Percentiles rank a stretch among this genome's conserved stretches.
phyloP scores from a whole-genome alignment of 352 stramenopile species.

The Pythium phragmiticola region DNA sequence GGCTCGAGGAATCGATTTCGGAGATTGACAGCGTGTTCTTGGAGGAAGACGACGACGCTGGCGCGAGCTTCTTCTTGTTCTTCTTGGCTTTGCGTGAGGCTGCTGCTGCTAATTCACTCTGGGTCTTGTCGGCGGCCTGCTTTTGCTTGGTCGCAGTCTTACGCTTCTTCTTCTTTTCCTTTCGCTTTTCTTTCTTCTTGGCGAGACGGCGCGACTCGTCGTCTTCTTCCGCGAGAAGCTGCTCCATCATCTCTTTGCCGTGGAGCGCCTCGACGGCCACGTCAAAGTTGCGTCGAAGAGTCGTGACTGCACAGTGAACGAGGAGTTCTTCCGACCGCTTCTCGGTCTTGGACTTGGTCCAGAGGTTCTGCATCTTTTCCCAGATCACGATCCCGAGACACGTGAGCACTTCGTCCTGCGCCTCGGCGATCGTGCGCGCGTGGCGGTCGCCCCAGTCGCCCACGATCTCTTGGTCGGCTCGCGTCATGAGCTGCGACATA shows the following conservation, averaged over 20 bases:
- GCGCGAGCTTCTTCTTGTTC: slow-evolving; percentile 27
- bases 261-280: slow-evolving; percentile 80
- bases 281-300: slow-evolving; percentile 81
- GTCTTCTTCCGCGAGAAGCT: slow-evolving; percentile 80
- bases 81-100: slow-evolving; percentile 29
- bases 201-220: slow-evolving; percentile 70
- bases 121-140: slow-evolving; percentile 41
- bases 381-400: slow-evolving; percentile 87
- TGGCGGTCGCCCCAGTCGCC: slow-evolving; percentile 83
- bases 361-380: slow-evolving; percentile 86
- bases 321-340: slow-evolving; percentile 79
- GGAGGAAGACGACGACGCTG: slow-evolving; percentile 20
- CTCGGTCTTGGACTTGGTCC: slow-evolving; percentile 72
- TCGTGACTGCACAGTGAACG: slow-evolving; percentile 74
- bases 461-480: slow-evolving; percentile 80
- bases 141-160: slow-evolving; percentile 79
- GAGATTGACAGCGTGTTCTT: slow-evolving; percentile 22
- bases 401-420: slow-evolving; percentile 85
- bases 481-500: slow-evolving; percentile 82
- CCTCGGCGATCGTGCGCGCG: slow-evolving; percentile 80
- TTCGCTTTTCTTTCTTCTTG: slow-evolving; percentile 88
- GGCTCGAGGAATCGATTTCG: slow-evolving; percentile 37
- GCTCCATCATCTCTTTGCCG: slow-evolving; percentile 87
- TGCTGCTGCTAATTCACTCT: slow-evolving; percentile 19
- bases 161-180: slow-evolving; percentile 90